Evolutionary conservation across 2,329 filamentous ascomycete genomes (phyloP).

Genomic region (Cladosporium colombiae): DNA sequence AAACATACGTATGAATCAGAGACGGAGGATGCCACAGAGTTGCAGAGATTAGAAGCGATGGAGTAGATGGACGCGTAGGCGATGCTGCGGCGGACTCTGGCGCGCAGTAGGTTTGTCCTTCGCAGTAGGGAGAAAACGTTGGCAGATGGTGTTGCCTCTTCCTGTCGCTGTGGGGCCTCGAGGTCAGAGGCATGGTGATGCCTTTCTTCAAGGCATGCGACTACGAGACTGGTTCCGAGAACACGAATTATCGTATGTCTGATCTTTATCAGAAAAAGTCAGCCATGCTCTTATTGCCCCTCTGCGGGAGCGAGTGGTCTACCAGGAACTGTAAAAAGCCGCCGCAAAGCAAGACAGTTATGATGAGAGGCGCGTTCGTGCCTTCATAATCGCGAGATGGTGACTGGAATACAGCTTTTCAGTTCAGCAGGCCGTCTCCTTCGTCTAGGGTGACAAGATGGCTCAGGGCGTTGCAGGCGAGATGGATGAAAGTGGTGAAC

Average conservation of each 20-base stretch:
- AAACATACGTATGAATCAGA: background rate
- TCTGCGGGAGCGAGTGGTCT: no score
- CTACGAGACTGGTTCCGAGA: background rate
- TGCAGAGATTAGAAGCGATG: background rate
- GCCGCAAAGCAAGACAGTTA: background rate
- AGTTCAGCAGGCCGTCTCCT: background rate
- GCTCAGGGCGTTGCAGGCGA: background rate
- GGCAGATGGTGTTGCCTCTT: background rate
- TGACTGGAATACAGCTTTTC: background rate
- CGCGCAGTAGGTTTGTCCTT: background rate
- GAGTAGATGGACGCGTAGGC: background rate
- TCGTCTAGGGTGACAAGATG: background rate
- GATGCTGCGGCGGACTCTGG: background rate
- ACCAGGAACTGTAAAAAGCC: background rate
- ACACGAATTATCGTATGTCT: background rate
- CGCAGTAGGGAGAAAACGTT: background rate
- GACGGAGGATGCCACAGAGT: background rate
- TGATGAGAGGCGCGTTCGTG: background rate
- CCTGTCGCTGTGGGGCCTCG: background rate
- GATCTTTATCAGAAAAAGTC: background rate
- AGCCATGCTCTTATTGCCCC: no score
- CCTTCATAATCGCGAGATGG: background rate
- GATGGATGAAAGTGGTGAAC: background rate
- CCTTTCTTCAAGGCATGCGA: background rate
- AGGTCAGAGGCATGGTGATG: background rate